Percentiles rank a stretch among this genome's conserved stretches.
Conservation (phyloP, 176 grass and related monocot genomes). For the sorghum (Sorghum bicolor) region DNA sequence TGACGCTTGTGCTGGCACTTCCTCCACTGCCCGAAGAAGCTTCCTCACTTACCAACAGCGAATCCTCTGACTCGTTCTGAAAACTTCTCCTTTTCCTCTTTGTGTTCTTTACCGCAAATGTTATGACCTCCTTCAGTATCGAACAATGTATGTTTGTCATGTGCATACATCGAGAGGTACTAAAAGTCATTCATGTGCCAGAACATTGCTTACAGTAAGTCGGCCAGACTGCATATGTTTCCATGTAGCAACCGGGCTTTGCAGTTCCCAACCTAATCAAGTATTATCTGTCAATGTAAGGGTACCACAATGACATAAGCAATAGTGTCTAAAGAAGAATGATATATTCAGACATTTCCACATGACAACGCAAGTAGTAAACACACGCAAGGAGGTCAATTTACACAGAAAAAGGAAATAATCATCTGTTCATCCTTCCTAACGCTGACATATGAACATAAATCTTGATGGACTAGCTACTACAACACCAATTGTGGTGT, state of each 20-base stretch:
- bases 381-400: neutral
- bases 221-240: neutral
- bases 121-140: slow-evolving; percentile 45
- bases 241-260: neutral
- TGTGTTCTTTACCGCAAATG: slow-evolving; percentile 48
- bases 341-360: neutral
- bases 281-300: slow-evolving; percentile 37
- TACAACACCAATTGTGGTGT: neutral
- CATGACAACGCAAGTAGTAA: neutral
- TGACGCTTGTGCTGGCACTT: slow-evolving; percentile 11
- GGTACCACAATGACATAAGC: slow-evolving; percentile 16
- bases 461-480: neutral
- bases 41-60: slow-evolving; percentile 24
- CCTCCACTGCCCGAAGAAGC: neutral
- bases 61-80: slow-evolving; percentile 23
- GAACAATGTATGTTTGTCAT: neutral
- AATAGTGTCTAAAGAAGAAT: neutral
- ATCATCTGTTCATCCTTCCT: neutral
- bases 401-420: neutral
- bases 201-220: neutral
- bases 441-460: neutral
- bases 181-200: neutral
- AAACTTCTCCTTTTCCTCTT: slow-evolving; percentile 36
- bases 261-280: slow-evolving; percentile 39
- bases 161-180: neutral